Evolutionary conservation across 2,329 filamentous ascomycete genomes (phyloP), one percentile per base, ranked within the genome.

Genomic region (Cladosporium sp.): DNA sequence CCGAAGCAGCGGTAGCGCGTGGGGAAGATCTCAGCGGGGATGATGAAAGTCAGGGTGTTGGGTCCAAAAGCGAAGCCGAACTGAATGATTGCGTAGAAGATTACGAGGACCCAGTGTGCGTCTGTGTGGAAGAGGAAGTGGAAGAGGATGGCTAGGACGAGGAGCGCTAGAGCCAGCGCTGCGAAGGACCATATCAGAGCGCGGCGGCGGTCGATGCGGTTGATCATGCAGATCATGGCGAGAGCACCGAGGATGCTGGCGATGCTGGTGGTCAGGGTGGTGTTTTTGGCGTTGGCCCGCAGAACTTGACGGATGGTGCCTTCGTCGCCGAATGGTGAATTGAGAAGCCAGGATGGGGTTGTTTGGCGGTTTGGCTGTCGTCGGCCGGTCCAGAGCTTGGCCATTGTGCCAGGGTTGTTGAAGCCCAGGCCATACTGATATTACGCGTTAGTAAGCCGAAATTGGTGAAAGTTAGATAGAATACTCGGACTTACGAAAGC

Each of bases 1-100:
- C 81, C 83, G 1, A 82, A 83, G 61, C 79, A 83, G 21, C 84
- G 80, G 69, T 85, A 86, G 21, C 81, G 78, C 0, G 84, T 86
- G 3, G 84, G 84, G 67, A 86, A 86, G 60, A 85, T 79, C 67
- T 86, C 84, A 14, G 83, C 83, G n/a, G 84, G 82, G 43, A 86
- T 82, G 58, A 70, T 67, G 65, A 70, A 71, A n/a, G 68, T 66
- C 21, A 67, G 58, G 28, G 70, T 53, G 54, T 71, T 67, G 65
- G 73, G 77, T 70, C 82, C 81, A 61, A 83, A 80, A 69, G 81
- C 84, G 66, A 84, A 85, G 13, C 81, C 69, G 2, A 79, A 72
- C 64, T 83, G 80, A 5, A 77, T 82, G 57, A 83, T 60, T 23
- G 81, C 76, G 67, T 81, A 83, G 28, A 83, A 70, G 1, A 76